Evolutionary conservation across 2,329 filamentous ascomycete genomes (phyloP).

Genomic region (Colletotrichum acutatum): DNA sequence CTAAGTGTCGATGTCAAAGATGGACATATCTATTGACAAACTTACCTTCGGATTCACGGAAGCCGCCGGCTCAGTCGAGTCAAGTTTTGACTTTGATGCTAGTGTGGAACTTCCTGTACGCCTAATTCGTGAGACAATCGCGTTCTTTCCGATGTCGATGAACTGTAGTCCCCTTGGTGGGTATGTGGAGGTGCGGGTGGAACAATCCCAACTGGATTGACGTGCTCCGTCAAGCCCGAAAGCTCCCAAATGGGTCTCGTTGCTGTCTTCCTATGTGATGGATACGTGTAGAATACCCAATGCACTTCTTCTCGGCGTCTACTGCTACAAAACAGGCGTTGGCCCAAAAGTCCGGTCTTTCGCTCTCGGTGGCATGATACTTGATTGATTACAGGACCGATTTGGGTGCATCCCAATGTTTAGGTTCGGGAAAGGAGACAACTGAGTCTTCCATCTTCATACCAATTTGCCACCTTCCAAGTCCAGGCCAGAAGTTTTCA

Average conservation of each 20-base stretch:
- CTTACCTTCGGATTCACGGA: too few species aligned
- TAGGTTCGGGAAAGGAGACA: conserved; percentile 40
- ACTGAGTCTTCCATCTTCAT: conserved; percentile 50
- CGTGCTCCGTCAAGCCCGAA: not conserved
- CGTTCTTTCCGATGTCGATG: not conserved
- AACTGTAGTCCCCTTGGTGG: not conserved
- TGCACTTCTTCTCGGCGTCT: not conserved
- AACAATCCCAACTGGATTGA: not conserved
- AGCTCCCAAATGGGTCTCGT: not conserved
- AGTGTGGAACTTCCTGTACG: too few species aligned
- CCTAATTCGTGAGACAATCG: too few species aligned
- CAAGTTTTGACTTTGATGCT: too few species aligned
- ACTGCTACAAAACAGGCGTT: not conserved
- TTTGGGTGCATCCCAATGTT: conserved; percentile 40
- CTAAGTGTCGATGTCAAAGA: too few species aligned
- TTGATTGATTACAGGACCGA: conserved; percentile 37
- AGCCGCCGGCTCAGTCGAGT: too few species aligned
- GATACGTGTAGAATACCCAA: not conserved
- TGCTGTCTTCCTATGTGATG: not conserved
- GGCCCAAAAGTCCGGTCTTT: too few species aligned
- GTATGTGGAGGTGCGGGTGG: not conserved
- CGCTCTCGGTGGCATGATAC: not conserved
- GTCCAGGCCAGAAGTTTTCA: conserved; percentile 60
- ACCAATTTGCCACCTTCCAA: conserved; percentile 56
- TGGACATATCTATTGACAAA: too few species aligned